A percentile compares a stretch with the other conserved stretches of the same genome.
Conservation (phyloP, 805 yeast species). For the Alloascoidea hylecoeti region DNA sequence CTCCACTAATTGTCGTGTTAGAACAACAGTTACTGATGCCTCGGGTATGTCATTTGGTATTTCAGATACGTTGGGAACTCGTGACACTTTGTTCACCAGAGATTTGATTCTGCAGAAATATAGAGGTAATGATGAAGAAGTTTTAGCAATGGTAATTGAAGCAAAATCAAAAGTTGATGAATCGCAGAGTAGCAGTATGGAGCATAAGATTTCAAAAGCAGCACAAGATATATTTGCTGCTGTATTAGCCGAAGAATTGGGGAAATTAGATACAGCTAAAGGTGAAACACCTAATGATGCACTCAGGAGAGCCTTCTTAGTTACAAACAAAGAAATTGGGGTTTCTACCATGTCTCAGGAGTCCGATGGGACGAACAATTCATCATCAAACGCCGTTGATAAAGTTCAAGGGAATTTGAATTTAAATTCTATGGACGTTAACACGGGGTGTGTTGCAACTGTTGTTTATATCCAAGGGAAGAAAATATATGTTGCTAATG, state of each 20-base stretch:
- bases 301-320: conserved; percentile 65
- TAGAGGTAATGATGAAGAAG: conserved; percentile 74
- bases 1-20: conserved; percentile 62
- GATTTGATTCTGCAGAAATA: conserved; percentile 83
- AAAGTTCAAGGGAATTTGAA: too few species aligned
- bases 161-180: conserved; percentile 52
- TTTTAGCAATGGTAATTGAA: conserved; percentile 71
- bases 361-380: neutral
- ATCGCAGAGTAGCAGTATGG: conserved; percentile 29
- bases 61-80: conserved; percentile 69
- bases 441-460: conserved; percentile 78
- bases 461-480: conserved; percentile 65
- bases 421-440: conserved; percentile 49
- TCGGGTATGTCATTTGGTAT: conserved; percentile 79
- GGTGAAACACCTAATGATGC: conserved; percentile 56
- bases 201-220: conserved; percentile 55
- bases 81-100: conserved; percentile 52
- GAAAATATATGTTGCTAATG: conserved; percentile 65
- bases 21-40: conserved; percentile 77
- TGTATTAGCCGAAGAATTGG: conserved; percentile 54
- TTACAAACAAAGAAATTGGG: conserved; percentile 72
- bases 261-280: conserved; percentile 21
- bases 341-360: conserved; percentile 17
- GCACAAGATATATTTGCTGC: conserved; percentile 61
- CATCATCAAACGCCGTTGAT: too few species aligned